These are phyloP conservation scores for Ceratocystis colombiana DNA, from an alignment of 2,329 filamentous ascomycete genomes.

Conservation along the genomic window DNA sequence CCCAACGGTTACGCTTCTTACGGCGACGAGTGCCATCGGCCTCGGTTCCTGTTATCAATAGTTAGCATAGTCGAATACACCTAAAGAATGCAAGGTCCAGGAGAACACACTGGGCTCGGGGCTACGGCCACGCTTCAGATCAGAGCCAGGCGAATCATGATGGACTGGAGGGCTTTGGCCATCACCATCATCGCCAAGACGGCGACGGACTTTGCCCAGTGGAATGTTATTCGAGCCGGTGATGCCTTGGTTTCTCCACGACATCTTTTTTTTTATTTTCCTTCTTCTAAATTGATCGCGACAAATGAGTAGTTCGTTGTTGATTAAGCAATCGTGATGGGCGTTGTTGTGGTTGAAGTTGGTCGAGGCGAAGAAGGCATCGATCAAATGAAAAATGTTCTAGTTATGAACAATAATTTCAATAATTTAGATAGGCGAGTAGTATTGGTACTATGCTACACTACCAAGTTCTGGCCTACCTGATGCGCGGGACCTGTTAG, in stretches of 20 bases:
- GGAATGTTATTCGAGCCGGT: slow-evolving; percentile 98
- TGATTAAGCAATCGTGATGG: background rate
- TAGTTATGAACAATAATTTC: background rate
- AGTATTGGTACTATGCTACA: slow-evolving; percentile 1
- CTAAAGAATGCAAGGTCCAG: background rate
- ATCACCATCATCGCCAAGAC: slow-evolving; percentile 47
- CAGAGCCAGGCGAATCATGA: slow-evolving; percentile 31
- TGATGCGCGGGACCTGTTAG: background rate
- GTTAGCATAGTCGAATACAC: background rate
- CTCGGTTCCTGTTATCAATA: slow-evolving; percentile 38
- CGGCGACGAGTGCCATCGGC: slow-evolving; percentile 73
- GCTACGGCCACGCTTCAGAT: slow-evolving; percentile 81
- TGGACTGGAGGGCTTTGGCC: slow-evolving; percentile 24
- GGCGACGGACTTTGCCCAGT: slow-evolving; percentile 75
- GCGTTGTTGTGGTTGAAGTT: background rate
- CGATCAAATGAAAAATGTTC: slow-evolving; percentile 13
- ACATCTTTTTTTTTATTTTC: slow-evolving; percentile 40
- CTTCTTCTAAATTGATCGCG: too few relatives aligned
- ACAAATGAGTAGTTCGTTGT: background rate
- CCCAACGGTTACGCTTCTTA: slow-evolving; percentile 99
- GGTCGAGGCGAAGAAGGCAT: background rate
- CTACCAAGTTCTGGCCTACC: background rate
- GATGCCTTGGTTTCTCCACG: slow-evolving; percentile 68
- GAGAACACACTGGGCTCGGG: slow-evolving; percentile 60
- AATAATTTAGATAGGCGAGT: background rate